These are phyloP conservation scores for Wallacemonas sp. DNA, from an alignment of 208 protist genomes.

Conservation along the genomic window DNA sequence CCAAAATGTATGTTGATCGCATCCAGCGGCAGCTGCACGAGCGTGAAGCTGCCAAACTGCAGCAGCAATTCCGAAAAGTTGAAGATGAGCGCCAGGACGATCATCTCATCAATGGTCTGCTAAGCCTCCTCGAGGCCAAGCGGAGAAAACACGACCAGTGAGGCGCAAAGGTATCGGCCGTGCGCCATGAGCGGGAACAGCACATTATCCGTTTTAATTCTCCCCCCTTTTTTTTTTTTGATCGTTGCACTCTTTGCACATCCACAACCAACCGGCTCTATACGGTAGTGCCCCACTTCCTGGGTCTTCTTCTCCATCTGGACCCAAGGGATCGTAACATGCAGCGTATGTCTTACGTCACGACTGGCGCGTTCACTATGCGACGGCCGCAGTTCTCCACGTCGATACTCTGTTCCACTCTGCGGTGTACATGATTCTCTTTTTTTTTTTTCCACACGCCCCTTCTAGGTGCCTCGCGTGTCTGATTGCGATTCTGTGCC, in stretches of 20 bases:
- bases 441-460: background rate
- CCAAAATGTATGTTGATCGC: slow-evolving; percentile 82
- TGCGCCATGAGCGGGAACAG: no score
- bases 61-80: slow-evolving; percentile 86
- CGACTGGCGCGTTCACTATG: no score
- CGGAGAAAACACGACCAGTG: background rate
- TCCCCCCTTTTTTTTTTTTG: no score
- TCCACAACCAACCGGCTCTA: no score
- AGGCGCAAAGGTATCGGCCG: background rate
- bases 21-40: slow-evolving; percentile 91
- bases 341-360: no score
- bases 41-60: slow-evolving; percentile 82
- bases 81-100: slow-evolving; percentile 84
- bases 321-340: no score
- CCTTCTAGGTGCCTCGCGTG: background rate
- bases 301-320: no score
- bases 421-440: background rate
- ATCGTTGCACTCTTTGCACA: no score
- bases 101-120: slow-evolving; percentile 56
- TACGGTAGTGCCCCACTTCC: no score
- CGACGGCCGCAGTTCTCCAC: no score
- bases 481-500: no score
- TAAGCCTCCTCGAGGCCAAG: slow-evolving; percentile 47
- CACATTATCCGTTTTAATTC: no score
- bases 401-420: background rate